Percentiles rank a stretch among this genome's conserved stretches.
Evolutionary conservation across 2,329 filamentous ascomycete species (phyloP).

Genomic region (Trichoderma sp.): DNA sequence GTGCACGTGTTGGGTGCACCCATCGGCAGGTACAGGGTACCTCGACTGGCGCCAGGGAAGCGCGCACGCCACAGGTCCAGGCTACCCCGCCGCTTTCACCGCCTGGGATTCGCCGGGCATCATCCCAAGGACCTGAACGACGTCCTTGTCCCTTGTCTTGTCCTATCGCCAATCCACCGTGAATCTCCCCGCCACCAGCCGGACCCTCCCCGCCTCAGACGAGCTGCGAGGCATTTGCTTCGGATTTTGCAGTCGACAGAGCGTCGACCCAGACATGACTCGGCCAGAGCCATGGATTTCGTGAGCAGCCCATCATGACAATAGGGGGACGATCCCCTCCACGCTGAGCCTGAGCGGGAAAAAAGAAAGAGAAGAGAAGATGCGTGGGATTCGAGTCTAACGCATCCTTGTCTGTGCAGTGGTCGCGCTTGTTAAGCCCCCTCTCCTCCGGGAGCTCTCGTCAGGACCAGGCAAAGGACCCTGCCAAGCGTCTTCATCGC

Average conservation of each 20-base stretch:
- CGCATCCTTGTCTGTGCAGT: constrained; percentile 41
- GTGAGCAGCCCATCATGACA: constrained; percentile 36
- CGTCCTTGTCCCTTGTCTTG: constrained; percentile 10
- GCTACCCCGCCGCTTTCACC: constrained; percentile 14
- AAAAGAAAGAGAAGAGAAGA: not conserved
- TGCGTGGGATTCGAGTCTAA: constrained; percentile 4
- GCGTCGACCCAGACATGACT: constrained; percentile 37
- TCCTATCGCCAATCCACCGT: constrained; percentile 11
- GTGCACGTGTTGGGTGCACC: not conserved
- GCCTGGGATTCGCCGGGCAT: constrained; percentile 15
- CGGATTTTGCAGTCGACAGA: not conserved
- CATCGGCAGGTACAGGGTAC: not conserved
- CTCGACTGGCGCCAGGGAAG: not conserved
- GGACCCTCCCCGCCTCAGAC: constrained; percentile 10
- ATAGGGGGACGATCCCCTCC: not conserved
- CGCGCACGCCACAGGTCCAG: not conserved
- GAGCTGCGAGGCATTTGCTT: constrained; percentile 9
- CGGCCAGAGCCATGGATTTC: constrained; percentile 54
- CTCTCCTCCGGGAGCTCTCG: constrained; percentile 54
- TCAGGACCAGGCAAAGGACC: constrained; percentile 60
- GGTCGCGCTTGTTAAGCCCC: constrained; percentile 65
- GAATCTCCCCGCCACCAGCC: constrained; percentile 8
- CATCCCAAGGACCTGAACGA: not conserved
- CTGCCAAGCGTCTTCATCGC: constrained; percentile 60
- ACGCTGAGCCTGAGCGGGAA: not conserved